phyloP scores from a whole-genome alignment of 306 rosid genomes.

The Gillenia trifoliata region DNA sequence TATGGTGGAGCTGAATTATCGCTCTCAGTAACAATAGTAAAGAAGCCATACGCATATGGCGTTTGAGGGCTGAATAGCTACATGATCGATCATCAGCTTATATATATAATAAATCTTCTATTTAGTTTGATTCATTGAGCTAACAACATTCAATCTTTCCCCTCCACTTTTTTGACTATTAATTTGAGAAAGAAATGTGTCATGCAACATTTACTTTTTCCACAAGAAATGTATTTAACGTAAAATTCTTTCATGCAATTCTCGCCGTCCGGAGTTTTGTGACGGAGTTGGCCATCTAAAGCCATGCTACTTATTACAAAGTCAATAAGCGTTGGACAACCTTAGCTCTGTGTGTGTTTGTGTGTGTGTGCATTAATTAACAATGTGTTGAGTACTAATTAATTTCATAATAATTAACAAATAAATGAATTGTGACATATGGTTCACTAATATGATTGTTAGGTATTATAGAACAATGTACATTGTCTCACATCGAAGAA shows the following conservation, averaged over 20 bases:
- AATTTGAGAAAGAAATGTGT: neutral
- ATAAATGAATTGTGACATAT: no score
- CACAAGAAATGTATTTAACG: neutral
- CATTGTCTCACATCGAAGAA: no score
- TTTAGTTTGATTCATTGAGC: no score
- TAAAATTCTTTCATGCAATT: neutral
- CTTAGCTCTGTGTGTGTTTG: no score
- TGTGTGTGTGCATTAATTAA: no score
- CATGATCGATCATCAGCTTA: neutral
- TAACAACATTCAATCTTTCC: no score
- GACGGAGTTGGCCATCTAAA: neutral
- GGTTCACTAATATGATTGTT: no score
- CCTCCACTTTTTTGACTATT: neutral
- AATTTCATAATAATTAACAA: no score
- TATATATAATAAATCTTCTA: no score
- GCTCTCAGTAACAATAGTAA: constrained; percentile 3
- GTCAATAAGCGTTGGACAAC: constrained; percentile 4
- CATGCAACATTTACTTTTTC: neutral
- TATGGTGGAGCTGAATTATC: neutral
- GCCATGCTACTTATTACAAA: neutral
- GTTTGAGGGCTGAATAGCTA: neutral
- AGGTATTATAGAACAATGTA: no score
- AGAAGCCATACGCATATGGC: neutral
- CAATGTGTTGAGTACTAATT: no score
- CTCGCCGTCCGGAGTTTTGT: neutral